phyloP scores from a whole-genome alignment of 345 rosid genomes.

The Microcos paniculata region DNA sequence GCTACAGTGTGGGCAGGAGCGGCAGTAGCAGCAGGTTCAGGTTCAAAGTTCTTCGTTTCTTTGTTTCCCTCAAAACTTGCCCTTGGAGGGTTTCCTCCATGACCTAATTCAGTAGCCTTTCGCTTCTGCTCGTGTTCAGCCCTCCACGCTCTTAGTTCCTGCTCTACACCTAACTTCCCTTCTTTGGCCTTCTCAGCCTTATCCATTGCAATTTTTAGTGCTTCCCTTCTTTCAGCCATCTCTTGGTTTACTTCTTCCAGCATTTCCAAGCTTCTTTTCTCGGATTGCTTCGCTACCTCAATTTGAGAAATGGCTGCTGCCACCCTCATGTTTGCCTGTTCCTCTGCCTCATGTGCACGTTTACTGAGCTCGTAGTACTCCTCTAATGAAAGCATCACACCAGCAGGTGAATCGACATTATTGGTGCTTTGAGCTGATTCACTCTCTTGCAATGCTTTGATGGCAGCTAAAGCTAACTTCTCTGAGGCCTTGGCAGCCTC shows the following conservation, averaged over 20 bases:
- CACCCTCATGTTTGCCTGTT: slow-evolving; percentile 66
- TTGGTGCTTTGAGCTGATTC: slow-evolving; percentile 44
- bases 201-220: slow-evolving; percentile 59
- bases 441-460: slow-evolving; percentile 85
- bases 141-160: slow-evolving; percentile 87
- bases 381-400: slow-evolving; percentile 71
- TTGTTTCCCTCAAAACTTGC: slow-evolving; percentile 38
- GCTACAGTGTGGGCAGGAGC: slow-evolving; percentile 11
- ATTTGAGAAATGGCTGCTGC: slow-evolving; percentile 68
- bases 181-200: slow-evolving; percentile 89
- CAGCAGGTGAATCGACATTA: slow-evolving; percentile 43
- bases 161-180: slow-evolving; percentile 80
- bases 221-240: slow-evolving; percentile 55
- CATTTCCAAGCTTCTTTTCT: slow-evolving; percentile 48
- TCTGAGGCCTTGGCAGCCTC: slow-evolving; percentile 89
- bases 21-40: slow-evolving; percentile 12
- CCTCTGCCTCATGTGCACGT: slow-evolving; percentile 77
- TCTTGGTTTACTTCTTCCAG: slow-evolving; percentile 66
- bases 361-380: slow-evolving; percentile 91
- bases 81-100: slow-evolving; percentile 30
- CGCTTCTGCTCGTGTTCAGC: slow-evolving; percentile 68
- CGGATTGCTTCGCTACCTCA: slow-evolving; percentile 71
- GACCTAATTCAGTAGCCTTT: slow-evolving; percentile 49
- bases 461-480: slow-evolving; percentile 76
- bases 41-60: slow-evolving; percentile 31